Evolutionary conservation across 192 early-diverging fungal species (phyloP), one percentile per base, ranked within the genome.

Genomic region (Phlyctochytrium arcticum): DNA sequence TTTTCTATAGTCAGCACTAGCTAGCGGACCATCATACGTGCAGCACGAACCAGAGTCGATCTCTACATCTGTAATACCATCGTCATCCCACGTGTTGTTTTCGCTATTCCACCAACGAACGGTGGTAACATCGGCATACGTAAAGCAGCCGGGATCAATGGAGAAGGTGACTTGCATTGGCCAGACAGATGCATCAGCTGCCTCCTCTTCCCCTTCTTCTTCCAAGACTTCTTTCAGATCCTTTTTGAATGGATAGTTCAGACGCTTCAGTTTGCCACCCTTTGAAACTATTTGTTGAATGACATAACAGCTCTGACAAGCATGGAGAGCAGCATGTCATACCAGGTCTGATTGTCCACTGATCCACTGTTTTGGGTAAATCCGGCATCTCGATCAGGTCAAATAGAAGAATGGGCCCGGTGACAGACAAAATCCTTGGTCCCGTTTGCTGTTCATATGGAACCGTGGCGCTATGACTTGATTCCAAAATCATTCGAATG

Each of bases 311-410:
- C 36, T 60, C 47, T 64, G 21, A 69, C 24, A 57, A 6, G 4
- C 19, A 57, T 7, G 19, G 3, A 24, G 24, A 9, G 24, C 21
- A 10, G 7, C 6, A 6, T 9, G 30, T 61, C 49, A 42, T 67
- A 83, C 81, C 69, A 29, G 72, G 76, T 15, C 81, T 58, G 27
- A 83, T 79, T 6, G 65, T 73, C 79, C 80, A 79, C 5, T 36
- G 29, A 26, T 76, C 75, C 2, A 80, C 48, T 7, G 50, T 53
- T 54, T 76, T 78, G 3, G 81, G 72, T 36, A 62, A 65, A 37
- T 83, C 81, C 23, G 81, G 78, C 69, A 83, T 70, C 65, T 81
- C 78, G 36, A 80, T 57, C 19, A 83, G 48, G 62, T 83, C 81
- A 44, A 83, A 62, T 27, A 58, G 54, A 34, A 83, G 62, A 0